Percentiles rank a stretch among this genome's conserved stretches.
Conservation (phyloP, 306 rosid species). For the Luffa acutangula region DNA sequence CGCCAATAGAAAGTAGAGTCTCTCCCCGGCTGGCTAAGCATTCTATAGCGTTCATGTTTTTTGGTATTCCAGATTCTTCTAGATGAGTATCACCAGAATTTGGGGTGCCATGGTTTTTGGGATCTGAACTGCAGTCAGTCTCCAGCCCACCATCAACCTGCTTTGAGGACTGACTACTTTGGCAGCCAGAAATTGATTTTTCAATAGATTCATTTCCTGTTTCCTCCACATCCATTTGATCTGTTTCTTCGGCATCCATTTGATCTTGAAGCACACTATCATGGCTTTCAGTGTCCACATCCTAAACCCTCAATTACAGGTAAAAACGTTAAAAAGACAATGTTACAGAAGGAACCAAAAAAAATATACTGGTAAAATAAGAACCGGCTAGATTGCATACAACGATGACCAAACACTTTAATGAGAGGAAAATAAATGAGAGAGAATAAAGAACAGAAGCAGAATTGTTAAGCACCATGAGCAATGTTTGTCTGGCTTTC, state of each 20-base stretch:
- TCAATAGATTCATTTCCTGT: slow-evolving; percentile 4
- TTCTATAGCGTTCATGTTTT: slow-evolving; percentile 28
- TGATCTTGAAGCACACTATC: slow-evolving; percentile 27
- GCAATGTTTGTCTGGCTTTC: slow-evolving; percentile 23
- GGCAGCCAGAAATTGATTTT: slow-evolving; percentile 26
- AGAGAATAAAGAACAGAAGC: slow-evolving; percentile 10
- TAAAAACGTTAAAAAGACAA: slow-evolving; percentile 17
- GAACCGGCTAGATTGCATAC: slow-evolving; percentile 12
- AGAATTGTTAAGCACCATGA: slow-evolving; percentile 39
- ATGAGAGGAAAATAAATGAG: background rate
- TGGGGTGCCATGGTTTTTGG: slow-evolving; percentile 18
- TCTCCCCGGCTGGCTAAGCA: slow-evolving; percentile 28
- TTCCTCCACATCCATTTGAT: slow-evolving; percentile 15
- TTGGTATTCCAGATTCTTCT: slow-evolving; percentile 27
- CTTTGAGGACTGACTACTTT: background rate
- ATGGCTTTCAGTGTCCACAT: slow-evolving; percentile 27
- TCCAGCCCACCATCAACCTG: slow-evolving; percentile 22
- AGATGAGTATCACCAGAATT: slow-evolving; percentile 19
- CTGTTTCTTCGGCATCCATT: slow-evolving; percentile 25
- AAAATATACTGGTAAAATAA: background rate
- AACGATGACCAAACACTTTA: background rate
- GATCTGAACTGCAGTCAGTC: slow-evolving; percentile 21
- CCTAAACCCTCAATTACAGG: slow-evolving; percentile 37
- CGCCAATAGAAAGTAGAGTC: slow-evolving; percentile 35
- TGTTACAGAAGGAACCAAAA: slow-evolving; percentile 4